These are phyloP conservation scores for Fusarium heterosporum DNA, from an alignment of 2,329 filamentous ascomycete genomes.

Conservation along the genomic window DNA sequence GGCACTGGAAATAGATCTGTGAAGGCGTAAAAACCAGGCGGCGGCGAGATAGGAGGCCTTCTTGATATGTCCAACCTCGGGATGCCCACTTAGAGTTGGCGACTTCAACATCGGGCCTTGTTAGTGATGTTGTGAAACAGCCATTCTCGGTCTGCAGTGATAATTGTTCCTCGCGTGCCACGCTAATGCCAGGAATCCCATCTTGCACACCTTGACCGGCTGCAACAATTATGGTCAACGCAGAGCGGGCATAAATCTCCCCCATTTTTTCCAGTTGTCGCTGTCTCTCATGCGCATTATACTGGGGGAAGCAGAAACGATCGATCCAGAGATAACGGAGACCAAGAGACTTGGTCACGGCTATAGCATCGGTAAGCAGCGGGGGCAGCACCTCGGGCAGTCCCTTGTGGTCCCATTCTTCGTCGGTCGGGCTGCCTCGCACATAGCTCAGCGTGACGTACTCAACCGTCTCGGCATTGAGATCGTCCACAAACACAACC, in stretches of 20 bases:
- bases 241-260: slow-evolving; percentile 51
- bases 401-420: slow-evolving; percentile 32
- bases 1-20: slow-evolving; percentile 56
- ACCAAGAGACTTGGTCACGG: slow-evolving; percentile 49
- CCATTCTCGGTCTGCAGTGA: slow-evolving; percentile 50
- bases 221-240: slow-evolving; percentile 53
- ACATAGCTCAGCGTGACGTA: slow-evolving; percentile 56
- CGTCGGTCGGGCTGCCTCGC: slow-evolving; percentile 40
- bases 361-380: slow-evolving; percentile 52
- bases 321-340: slow-evolving; percentile 56
- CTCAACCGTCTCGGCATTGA: slow-evolving; percentile 36
- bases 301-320: slow-evolving; percentile 51
- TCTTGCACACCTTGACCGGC: slow-evolving; percentile 47
- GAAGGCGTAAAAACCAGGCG: slow-evolving; percentile 54
- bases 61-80: slow-evolving; percentile 54
- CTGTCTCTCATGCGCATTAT: slow-evolving; percentile 42
- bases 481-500: slow-evolving; percentile 49
- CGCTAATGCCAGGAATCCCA: slow-evolving; percentile 53
- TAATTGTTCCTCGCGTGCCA: slow-evolving; percentile 51
- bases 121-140: slow-evolving; percentile 53
- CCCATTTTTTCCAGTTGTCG: slow-evolving; percentile 50
- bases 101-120: slow-evolving; percentile 52
- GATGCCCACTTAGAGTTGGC: slow-evolving; percentile 52
- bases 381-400: slow-evolving; percentile 47
- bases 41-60: slow-evolving; percentile 52